Percentiles rank a stretch among this genome's conserved stretches.
Conservation (phyloP, 1,139 yeast genomes). For the Taphrina deformans region DNA sequence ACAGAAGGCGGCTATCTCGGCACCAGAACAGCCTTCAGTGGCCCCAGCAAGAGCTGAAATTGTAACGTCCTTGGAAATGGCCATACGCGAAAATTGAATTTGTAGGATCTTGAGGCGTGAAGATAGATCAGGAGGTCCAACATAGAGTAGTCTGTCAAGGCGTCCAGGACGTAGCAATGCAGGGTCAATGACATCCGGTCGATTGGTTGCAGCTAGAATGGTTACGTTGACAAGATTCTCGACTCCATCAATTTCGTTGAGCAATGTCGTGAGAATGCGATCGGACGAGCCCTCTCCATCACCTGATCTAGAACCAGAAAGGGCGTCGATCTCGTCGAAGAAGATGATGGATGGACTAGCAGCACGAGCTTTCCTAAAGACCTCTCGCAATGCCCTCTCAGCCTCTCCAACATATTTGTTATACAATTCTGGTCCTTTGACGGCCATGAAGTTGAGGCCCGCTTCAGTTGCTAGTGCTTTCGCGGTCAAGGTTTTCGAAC, state of each 20-base stretch:
- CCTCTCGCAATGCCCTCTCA: constrained; percentile 97
- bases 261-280: constrained; percentile 96
- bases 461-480: constrained; percentile 98
- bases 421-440: constrained; percentile 94
- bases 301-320: constrained; percentile 98
- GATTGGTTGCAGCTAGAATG: constrained; percentile 97
- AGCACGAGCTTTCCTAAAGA: constrained; percentile 97
- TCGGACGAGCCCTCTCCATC: constrained; percentile 94
- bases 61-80: constrained; percentile 50
- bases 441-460: constrained; percentile 96
- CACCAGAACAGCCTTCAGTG: constrained; percentile 94
- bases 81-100: constrained; percentile 74
- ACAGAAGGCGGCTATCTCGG: constrained; percentile 85
- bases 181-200: constrained; percentile 98
- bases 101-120: constrained; percentile 96
- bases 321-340: constrained; percentile 96
- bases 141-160: constrained; percentile 95
- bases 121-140: constrained; percentile 91
- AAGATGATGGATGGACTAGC: constrained; percentile 95
- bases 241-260: constrained; percentile 95
- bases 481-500: constrained; percentile 96
- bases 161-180: constrained; percentile 97
- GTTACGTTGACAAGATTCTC: constrained; percentile 98
- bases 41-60: constrained; percentile 56
- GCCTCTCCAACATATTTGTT: constrained; percentile 99